A percentile compares a stretch with the other conserved stretches of the same genome.
Conservation (phyloP, 768 basidiomycete species). For the Clathrus columnatus region DNA sequence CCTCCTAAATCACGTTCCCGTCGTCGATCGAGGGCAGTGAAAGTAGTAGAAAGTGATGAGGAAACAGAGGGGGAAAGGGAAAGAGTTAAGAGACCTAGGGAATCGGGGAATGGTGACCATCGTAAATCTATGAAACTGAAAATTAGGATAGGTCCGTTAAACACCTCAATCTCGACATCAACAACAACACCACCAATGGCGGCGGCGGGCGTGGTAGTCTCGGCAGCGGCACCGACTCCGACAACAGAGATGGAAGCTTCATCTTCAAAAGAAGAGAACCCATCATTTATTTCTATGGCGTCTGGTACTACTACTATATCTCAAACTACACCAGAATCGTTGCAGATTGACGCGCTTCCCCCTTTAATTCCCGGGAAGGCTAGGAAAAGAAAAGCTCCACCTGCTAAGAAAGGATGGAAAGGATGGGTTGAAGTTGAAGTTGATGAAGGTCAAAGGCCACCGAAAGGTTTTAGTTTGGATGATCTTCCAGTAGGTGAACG, state of each 20-base stretch:
- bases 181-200: too few relatives aligned
- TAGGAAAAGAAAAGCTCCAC: constrained; percentile 49
- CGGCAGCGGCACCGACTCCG: too few relatives aligned
- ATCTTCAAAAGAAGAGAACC: too few relatives aligned
- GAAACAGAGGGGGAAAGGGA: neutral
- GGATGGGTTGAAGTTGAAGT: constrained; percentile 86
- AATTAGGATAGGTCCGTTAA: too few relatives aligned
- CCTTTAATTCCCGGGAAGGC: constrained; percentile 27
- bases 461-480: constrained; percentile 77
- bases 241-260: too few relatives aligned
- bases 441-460: constrained; percentile 28
- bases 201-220: too few relatives aligned
- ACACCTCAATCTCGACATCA: too few relatives aligned
- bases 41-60: neutral
- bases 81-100: too few relatives aligned
- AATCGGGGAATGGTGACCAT: too few relatives aligned
- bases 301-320: too few relatives aligned
- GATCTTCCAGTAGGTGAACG: constrained; percentile 63
- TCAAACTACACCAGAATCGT: constrained; percentile 17
- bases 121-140: too few relatives aligned
- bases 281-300: too few relatives aligned
- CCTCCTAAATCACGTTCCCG: neutral
- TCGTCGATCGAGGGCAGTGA: neutral
- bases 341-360: constrained; percentile 18
- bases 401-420: constrained; percentile 79